These are phyloP conservation scores for Darksidea phi DNA, from an alignment of 495 filamentous ascomycete species.

Conservation along the genomic window DNA sequence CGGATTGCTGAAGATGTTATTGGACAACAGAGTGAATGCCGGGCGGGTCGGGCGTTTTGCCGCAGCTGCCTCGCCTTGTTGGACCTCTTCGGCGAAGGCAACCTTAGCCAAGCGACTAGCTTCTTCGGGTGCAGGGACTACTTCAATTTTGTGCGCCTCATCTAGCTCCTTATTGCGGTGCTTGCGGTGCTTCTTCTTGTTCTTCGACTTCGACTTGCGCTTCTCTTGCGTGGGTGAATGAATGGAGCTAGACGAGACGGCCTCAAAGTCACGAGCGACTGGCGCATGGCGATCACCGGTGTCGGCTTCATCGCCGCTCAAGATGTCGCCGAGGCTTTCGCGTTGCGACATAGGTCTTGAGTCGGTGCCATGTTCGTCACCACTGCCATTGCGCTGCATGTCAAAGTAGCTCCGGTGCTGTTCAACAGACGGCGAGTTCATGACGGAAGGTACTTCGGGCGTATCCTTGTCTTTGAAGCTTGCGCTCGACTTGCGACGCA, in stretches of 20 bases:
- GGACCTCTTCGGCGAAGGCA: conserved; percentile 42
- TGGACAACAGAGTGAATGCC: conserved; percentile 57
- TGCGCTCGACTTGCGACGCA: conserved; percentile 70
- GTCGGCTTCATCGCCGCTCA: conserved; percentile 53
- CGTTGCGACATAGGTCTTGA: conserved; percentile 23
- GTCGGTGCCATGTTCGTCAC: conserved; percentile 10
- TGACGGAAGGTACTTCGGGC: conserved; percentile 45
- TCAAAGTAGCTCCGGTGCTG: conserved; percentile 28
- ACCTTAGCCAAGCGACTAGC: conserved; percentile 24
- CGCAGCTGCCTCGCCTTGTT: conserved; percentile 15
- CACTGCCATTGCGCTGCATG: conserved; percentile 11
- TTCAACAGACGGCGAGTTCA: conserved; percentile 46
- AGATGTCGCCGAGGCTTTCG: conserved; percentile 40
- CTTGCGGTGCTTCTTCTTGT: conserved; percentile 46
- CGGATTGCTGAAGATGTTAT: conserved; percentile 59
- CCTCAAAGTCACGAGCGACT: conserved; percentile 50
- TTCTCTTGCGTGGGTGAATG: conserved; percentile 23
- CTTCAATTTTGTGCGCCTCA: conserved; percentile 21
- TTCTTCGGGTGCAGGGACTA: neutral
- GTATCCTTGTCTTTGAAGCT: conserved; percentile 67
- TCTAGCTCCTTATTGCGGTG: conserved; percentile 19
- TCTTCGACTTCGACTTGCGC: conserved; percentile 28
- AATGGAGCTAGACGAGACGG: conserved; percentile 27
- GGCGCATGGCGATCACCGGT: conserved; percentile 41
- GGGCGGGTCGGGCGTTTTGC: conserved; percentile 49